phyloP scores from a whole-genome alignment of 2,329 filamentous ascomycete species.

The Pseudogymnoascus sp. region DNA sequence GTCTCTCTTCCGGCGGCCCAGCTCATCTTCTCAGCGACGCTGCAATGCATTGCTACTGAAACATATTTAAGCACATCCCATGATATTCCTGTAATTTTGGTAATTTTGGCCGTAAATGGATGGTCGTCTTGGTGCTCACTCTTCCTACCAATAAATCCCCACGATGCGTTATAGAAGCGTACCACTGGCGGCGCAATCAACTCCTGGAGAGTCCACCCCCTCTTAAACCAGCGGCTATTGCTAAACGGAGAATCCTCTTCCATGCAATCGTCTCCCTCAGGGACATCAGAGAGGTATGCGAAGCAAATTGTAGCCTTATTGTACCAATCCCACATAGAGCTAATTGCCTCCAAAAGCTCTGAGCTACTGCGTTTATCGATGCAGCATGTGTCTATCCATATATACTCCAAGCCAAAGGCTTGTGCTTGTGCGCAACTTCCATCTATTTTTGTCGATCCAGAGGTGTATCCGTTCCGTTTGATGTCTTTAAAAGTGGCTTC shows the following conservation, averaged over 20 bases:
- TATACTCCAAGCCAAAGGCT: background rate
- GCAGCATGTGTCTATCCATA: conserved; percentile 11
- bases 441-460: background rate
- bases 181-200: conserved; percentile 11
- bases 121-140: background rate
- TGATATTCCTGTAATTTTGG: background rate
- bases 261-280: background rate
- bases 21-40: conserved; percentile 32
- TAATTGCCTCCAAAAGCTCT: conserved; percentile 11
- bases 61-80: background rate
- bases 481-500: conserved; percentile 33
- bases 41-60: background rate
- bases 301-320: background rate
- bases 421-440: background rate
- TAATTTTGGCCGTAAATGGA: background rate
- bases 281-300: conserved; percentile 10
- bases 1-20: conserved; percentile 33
- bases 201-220: conserved; percentile 15
- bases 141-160: conserved; percentile 1
- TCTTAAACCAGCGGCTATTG: conserved; percentile 12
- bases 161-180: conserved; percentile 9
- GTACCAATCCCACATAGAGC: conserved; percentile 11
- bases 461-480: background rate
- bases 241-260: background rate
- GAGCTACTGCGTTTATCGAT: conserved; percentile 11